Base-by-base conservation (phyloP, 768 basidiomycete genomes). In the Boletellus ananiceps region DNA sequence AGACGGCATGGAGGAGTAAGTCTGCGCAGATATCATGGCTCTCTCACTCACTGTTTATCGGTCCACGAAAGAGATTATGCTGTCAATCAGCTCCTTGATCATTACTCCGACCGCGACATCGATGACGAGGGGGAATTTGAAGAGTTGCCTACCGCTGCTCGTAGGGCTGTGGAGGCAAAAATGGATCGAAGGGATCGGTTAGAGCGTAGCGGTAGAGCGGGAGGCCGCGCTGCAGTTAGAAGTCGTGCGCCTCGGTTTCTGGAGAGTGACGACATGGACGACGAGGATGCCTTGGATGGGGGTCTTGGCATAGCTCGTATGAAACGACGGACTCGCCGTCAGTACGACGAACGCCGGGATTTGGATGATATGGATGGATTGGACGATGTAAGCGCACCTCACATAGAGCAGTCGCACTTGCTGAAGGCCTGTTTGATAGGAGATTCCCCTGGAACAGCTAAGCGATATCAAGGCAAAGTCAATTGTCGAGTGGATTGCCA, bases 381-480 rank as follows among this genome's bases (percentile, higher is more conserved):
- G 15, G 93, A 93, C 47, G 91, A 93, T 60, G 92, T 90, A 51
- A 51, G 86, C 72, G 37, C 38, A 19, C 31, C 23, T 50, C 31
- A 18, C 37, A 32, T 21, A 7, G 14, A 19, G 39, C 23, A 38
- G 12, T 41, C n/a, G 12, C 32, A 32, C 35, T 45, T 41, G 27
- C 59, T 67, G 44, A 68, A 31, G 18, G 25, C 38, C 52, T 38
- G 19, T 19, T 42, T 31, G 40, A 13, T 62, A 96, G 91, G 93
- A 97, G 69, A 78, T 99, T 46, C 93, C 96, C 0, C 68, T 96
- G 37, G 95, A 98, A 64, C 92, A 99, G 72, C 76, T 99, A 9
- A 90, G 91, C 52, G 96, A 99, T 63, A 93, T 99, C 74, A 97
- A 98, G 65, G 92, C 94, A 34, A 92, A 94, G 63, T 93, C 91